Base-by-base conservation (phyloP, 2,329 filamentous ascomycete genomes). In the Leptographium radiaticola region DNA sequence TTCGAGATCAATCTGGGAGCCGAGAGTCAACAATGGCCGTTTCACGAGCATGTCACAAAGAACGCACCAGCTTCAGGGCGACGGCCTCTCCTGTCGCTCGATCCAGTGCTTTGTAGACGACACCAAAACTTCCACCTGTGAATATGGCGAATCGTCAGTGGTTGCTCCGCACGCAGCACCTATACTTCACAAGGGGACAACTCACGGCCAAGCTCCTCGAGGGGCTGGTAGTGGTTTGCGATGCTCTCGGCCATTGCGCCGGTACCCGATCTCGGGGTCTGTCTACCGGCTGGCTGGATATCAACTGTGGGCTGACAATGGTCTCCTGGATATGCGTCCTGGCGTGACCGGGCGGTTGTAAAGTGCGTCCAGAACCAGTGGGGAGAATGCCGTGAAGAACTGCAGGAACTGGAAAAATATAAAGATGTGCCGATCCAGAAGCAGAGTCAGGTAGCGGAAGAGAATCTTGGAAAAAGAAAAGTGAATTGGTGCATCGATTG, bases 61-160 rank as follows among this genome's bases (percentile, higher is more conserved):
- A 12, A 71, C 86, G 65, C 75, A 93, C 89, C 75, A 95, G 89
- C 71, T 98, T 98, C 69, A 98, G 93, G 36, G 93, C 93, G 53
- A 97, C 93, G 43, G 90, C 86, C 63, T 96, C 89, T 59, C 91
- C 91, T 1, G 91, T 96, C 33, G 81, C 75, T 66, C 84, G 88
- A 64, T 97, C 89, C 64, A 96, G 90, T 51, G 89, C 93, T 69
- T 96, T 96, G 77, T 95, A 98, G 36, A 98, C 93, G 46, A 91
- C 83, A 54, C 93, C 93, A 68, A 98, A 98, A 68, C 90, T 96
- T 56, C 91, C 91, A 69, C 88, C 89, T 94, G 42, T 5, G 18
- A 10, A 5, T 8, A 18, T 6, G 18, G n/a, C 4, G 20, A 9
- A 10, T 42, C 20, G 20, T 16, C 16, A 4, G 16, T n/a, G 12